Evolutionary conservation across 208 protist species (phyloP), one percentile per base, ranked within the genome.

Genomic region (Acanthamoeba rhysodes): DNA sequence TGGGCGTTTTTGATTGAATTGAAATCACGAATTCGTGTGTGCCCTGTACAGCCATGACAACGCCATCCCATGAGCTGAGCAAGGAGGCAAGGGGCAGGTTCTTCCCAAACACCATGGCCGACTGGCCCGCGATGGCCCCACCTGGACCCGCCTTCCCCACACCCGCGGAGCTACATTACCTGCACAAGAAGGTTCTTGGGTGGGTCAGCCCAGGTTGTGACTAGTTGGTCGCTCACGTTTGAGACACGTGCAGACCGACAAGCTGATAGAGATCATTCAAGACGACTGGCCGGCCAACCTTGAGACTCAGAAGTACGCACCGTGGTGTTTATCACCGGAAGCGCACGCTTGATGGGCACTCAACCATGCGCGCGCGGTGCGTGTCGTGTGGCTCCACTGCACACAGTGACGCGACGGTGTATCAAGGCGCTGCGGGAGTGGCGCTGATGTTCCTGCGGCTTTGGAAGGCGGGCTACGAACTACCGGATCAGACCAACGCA

Each of bases 211-310:
- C n/a, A n/a, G n/a, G n/a, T 24, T 16, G 14, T 16, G 2, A 0
- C 55, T 22, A 0, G 18, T 59, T 18, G 29, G 29, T 53, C 18
- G 3, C 32, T 18, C 18, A 18, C 72, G 0, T 5, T 45, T 32
- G 18, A 45, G 22, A 32, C 57, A 1, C 22, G 72, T 32, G 45
- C 80, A 90, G 80, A 66, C 80, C 2, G 80, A 90, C 53, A 57
- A 37, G 24, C 10, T 90, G 80, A 66, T 64, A 9, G 80, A 90
- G 80, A n/a, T 90, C 53, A 41, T 90, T 37, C 80, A 90, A 90
- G 80, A 90, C n/a, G 80, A 90, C 53, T 90, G 80, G 80, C 80
- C 80, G 5, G 80, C 80, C 45, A 64, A 64, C 32, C 80, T 64
- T 6, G 50, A n/a, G 22, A 66, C 50, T 0, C 80, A 90, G 53